Evolutionary conservation across 176 grass and related monocot genomes (phyloP).

Genomic region (Typha latifolia): DNA sequence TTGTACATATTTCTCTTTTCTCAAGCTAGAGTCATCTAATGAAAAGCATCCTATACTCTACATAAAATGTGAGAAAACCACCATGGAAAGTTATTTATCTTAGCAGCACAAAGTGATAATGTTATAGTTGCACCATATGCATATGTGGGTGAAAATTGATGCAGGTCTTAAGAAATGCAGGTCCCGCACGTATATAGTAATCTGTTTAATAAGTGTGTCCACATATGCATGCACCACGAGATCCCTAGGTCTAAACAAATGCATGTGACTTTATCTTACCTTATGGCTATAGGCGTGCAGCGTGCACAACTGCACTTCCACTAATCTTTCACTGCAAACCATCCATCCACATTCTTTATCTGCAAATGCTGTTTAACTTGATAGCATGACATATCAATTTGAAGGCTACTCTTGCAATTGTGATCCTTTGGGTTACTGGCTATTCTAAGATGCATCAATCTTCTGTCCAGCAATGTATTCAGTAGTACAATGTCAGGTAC

Average conservation of each 20-base stretch:
- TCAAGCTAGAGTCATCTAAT: not conserved
- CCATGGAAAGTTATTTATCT: not conserved
- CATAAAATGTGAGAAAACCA: not conserved
- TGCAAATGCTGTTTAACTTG: not conserved
- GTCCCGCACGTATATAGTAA: not conserved
- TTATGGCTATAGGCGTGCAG: not conserved
- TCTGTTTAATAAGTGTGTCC: not conserved
- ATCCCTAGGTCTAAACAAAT: not conserved
- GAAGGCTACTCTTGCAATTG: not conserved
- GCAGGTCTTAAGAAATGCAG: not conserved
- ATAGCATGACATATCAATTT: not conserved
- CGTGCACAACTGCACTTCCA: not conserved
- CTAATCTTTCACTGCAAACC: not conserved
- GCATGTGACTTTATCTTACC: not conserved
- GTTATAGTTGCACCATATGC: not conserved
- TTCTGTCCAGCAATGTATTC: not conserved
- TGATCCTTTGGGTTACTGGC: not conserved
- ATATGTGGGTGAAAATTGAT: conserved; percentile 3
- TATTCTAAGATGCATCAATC: not conserved
- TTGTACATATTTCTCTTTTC: not conserved
- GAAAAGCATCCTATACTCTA: not conserved
- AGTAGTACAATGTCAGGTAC: no score
- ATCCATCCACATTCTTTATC: not conserved
- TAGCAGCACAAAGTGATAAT: not conserved
- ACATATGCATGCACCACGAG: not conserved